Evolutionary conservation across 192 early-diverging fungal species (phyloP).

Genomic region (Pilaira anomala): DNA sequence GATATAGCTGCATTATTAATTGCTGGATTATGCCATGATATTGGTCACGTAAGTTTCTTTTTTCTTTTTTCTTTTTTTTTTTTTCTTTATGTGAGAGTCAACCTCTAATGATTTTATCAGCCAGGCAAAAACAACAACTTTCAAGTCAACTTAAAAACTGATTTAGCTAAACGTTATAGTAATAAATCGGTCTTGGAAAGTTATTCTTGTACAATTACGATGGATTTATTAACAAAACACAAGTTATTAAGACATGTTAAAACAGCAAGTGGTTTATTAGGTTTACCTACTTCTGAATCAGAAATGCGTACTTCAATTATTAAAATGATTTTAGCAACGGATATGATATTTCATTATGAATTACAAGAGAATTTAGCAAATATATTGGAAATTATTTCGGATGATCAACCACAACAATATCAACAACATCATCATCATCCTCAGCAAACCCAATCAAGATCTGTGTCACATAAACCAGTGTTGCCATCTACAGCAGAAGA

Average conservation of each 20-base stretch:
- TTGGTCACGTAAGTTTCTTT: slow-evolving; percentile 65
- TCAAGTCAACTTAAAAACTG: slow-evolving; percentile 82
- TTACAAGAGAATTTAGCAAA: slow-evolving; percentile 50
- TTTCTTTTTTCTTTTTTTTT: slow-evolving; percentile 16
- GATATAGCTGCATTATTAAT: slow-evolving; percentile 78
- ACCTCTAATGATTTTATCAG: slow-evolving; percentile 45
- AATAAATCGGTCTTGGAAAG: slow-evolving; percentile 84
- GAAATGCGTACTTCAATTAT: slow-evolving; percentile 47
- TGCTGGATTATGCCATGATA: slow-evolving; percentile 87
- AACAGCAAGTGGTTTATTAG: slow-evolving; percentile 44
- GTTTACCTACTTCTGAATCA: slow-evolving; percentile 45
- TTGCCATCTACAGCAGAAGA: slow-evolving; percentile 14
- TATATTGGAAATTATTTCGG: slow-evolving; percentile 38
- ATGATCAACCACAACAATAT: not conserved
- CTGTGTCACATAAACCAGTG: slow-evolving; percentile 5
- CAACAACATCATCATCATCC: not conserved
- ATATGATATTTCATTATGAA: slow-evolving; percentile 89
- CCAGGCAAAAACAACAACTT: slow-evolving; percentile 92
- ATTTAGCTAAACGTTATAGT: slow-evolving; percentile 68
- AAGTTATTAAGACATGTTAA: slow-evolving; percentile 59
- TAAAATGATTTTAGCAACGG: slow-evolving; percentile 84
- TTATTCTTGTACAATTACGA: slow-evolving; percentile 75
- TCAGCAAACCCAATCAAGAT: not conserved
- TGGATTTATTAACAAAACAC: slow-evolving; percentile 75
- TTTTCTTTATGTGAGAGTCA: not conserved